Evolutionary conservation across 495 filamentous ascomycete species (phyloP).

Genomic region (Pyrenula aspistea): DNA sequence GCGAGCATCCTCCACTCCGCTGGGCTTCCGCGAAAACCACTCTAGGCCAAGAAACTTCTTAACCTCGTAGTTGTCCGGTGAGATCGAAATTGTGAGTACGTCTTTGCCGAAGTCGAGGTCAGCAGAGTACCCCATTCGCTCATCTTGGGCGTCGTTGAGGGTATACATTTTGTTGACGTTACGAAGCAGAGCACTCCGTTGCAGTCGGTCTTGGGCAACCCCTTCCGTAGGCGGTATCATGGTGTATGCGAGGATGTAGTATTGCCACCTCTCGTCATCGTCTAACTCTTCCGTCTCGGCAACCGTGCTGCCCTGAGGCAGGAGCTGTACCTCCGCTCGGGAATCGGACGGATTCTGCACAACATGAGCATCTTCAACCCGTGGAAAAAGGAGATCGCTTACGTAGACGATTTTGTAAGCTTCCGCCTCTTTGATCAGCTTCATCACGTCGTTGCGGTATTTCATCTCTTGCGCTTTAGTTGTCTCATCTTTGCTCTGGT

Average conservation of each 20-base stretch:
- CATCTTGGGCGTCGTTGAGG: constrained; percentile 57
- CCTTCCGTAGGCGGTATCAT: constrained; percentile 85
- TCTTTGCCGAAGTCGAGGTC: background rate
- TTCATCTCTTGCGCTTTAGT: constrained; percentile 76
- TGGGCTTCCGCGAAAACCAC: background rate
- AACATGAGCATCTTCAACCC: constrained; percentile 1
- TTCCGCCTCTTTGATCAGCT: constrained; percentile 77
- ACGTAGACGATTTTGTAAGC: constrained; percentile 79
- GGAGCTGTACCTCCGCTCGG: constrained; percentile 53
- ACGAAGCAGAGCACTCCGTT: constrained; percentile 57
- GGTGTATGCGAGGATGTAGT: constrained; percentile 86
- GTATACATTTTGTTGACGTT: constrained; percentile 63
- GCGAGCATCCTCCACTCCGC: background rate
- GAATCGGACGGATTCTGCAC: constrained; percentile 41
- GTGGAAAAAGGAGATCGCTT: constrained; percentile 25
- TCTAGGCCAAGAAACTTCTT: background rate
- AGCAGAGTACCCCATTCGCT: constrained; percentile 11
- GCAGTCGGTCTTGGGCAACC: constrained; percentile 49
- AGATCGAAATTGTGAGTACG: background rate
- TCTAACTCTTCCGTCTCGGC: constrained; percentile 52
- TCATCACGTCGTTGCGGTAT: constrained; percentile 77
- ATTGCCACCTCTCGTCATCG: constrained; percentile 62
- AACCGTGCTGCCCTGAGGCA: constrained; percentile 71
- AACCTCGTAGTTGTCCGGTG: background rate
- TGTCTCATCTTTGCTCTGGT: constrained; percentile 67